Percentiles rank a stretch among this genome's conserved stretches.
These are phyloP conservation scores for Spatholobus suberectus DNA, from an alignment of 306 rosid species.

Conservation along the genomic window DNA sequence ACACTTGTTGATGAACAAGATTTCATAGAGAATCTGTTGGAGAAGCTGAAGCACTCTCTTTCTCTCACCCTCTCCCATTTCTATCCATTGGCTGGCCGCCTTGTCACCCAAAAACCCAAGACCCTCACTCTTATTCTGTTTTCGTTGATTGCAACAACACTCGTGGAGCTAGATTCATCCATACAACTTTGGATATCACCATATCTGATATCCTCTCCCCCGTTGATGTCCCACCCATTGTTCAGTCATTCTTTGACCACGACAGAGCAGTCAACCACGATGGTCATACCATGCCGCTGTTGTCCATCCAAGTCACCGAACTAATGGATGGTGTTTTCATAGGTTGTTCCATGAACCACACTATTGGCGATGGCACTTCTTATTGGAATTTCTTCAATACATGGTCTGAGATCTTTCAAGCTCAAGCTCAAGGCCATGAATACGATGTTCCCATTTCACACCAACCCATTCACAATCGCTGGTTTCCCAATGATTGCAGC, in stretches of 20 bases:
- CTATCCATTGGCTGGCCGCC: conserved; percentile 68
- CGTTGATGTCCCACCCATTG: conserved; percentile 52
- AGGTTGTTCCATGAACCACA: conserved; percentile 71
- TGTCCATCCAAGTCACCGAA: conserved; percentile 66
- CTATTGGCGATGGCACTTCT: conserved; percentile 58
- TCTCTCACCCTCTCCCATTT: conserved; percentile 63
- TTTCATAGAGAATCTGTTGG: conserved; percentile 42
- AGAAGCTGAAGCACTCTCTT: conserved; percentile 58
- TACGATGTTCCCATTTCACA: conserved; percentile 25
- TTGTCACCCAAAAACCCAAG: conserved; percentile 44
- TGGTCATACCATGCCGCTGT: conserved; percentile 60
- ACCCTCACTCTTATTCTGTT: conserved; percentile 43
- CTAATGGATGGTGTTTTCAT: conserved; percentile 67
- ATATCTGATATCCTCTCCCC: conserved; percentile 65
- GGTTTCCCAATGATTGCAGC: conserved; percentile 60
- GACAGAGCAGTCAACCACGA: conserved; percentile 65
- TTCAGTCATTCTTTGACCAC: conserved; percentile 65
- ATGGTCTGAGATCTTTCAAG: conserved; percentile 65
- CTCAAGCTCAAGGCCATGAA: conserved; percentile 4
- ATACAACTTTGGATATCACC: conserved; percentile 54
- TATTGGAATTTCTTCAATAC: conserved; percentile 69
- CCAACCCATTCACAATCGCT: conserved; percentile 49
- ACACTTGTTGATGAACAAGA: background rate
- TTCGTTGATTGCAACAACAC: conserved; percentile 52
- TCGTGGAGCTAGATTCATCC: conserved; percentile 58